phyloP scores from a whole-genome alignment of 1,139 yeast genomes.

The Candida albicans region DNA sequence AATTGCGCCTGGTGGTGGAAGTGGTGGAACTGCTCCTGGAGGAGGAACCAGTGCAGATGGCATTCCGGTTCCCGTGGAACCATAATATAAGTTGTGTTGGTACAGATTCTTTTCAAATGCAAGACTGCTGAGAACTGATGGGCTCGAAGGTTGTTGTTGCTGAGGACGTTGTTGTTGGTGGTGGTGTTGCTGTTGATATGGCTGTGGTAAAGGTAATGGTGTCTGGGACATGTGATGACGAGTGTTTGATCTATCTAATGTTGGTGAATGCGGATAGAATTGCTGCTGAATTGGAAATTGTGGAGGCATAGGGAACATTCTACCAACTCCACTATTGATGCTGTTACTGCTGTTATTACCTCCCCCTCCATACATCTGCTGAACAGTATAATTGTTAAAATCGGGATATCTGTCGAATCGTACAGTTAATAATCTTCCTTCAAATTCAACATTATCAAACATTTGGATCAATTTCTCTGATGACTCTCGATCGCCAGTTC shows the following conservation, averaged over 20 bases:
- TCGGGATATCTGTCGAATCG: constrained; percentile 55
- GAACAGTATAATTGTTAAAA: constrained; percentile 34
- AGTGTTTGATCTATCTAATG: background rate
- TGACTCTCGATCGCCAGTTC: constrained; percentile 49
- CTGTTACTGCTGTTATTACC: background rate
- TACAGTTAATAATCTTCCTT: constrained; percentile 61
- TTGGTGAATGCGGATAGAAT: background rate
- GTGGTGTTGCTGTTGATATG: background rate
- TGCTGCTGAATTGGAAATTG: too few species aligned
- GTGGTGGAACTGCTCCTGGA: constrained; percentile 3
- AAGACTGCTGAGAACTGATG: constrained; percentile 22
- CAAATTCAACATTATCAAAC: constrained; percentile 53
- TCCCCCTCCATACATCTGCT: constrained; percentile 18
- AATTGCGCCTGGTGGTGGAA: background rate
- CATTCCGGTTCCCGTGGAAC: constrained; percentile 10
- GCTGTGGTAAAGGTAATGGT: background rate
- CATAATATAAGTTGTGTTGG: constrained; percentile 36
- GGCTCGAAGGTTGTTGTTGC: constrained; percentile 2
- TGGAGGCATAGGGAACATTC: too few species aligned
- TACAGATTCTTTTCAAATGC: constrained; percentile 39
- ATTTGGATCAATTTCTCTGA: constrained; percentile 50
- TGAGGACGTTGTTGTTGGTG: background rate
- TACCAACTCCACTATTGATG: background rate
- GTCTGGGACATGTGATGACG: background rate
- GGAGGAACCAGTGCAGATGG: background rate